Base-by-base conservation (phyloP, 805 yeast species). In the Starmerella ratchasimensis region DNA sequence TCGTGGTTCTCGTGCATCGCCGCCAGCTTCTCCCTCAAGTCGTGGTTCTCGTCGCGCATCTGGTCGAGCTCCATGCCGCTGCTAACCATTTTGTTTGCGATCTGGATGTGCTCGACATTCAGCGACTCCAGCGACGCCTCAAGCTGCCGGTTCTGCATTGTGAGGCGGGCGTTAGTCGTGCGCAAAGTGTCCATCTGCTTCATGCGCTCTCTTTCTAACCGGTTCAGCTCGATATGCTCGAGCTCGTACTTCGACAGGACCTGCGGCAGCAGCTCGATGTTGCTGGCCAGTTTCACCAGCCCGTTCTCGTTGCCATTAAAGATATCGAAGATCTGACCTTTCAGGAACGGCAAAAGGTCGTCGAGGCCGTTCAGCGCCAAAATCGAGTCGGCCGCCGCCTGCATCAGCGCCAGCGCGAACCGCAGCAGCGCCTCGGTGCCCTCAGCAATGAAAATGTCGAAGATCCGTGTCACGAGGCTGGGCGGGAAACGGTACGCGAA, bases 401-500 rank as follows among this genome's bases (percentile, higher is more conserved):
- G 55, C 76, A 90, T 74, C 45, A 90, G 64, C 32, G 82, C 83
- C 9, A 84, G 66, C 0, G 93, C 86, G 59, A 90, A 79, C 53
- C 83, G 76, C 49, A 90, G 63, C 32, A 88, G 64, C 3, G 93
- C 74, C 60, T 86, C 97, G 31, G 78, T 63, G 28, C 98, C 98
- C 61, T 90, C 95, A 6, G 93, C 77, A 36, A 90, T 74, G 6
- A 90, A 74, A 43, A 82, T 71, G 60, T 90, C 98, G 57, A 72
- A 82, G 28, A 90, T 81, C 44, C 96, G 67, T 46, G 83, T 61
- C 18, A 90, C 96, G 54, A 88, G 77, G 39, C 75, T 80, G 35
- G 86, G 63, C 13, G 98, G 97, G 57, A 90, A 88, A 55, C 83
- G 83, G 63, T 90, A 90, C 5, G 94, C 93, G 60, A 90, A 90